phyloP scores from a whole-genome alignment of 352 stramenopile species.

The Globisporangium cystogenes region DNA sequence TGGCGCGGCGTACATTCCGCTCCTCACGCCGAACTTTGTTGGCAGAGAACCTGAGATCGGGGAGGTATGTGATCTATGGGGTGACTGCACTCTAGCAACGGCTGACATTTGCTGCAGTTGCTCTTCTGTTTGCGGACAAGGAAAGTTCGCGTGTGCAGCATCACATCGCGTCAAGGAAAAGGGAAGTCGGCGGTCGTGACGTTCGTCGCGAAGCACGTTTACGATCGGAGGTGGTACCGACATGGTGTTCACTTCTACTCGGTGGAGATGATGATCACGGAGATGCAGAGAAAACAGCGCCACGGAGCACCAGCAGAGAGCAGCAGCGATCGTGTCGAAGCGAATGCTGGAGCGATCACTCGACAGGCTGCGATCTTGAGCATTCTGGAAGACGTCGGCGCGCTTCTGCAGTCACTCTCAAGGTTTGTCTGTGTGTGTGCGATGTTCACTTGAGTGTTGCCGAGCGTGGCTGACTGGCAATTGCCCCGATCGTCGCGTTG shows the following conservation, averaged over 20 bases:
- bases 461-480: background rate
- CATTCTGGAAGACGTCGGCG: constrained; percentile 23
- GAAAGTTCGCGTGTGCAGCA: constrained; percentile 41
- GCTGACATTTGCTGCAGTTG: constrained; percentile 15
- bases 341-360: background rate
- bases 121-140: constrained; percentile 19
- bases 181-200: constrained; percentile 62
- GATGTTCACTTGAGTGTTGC: background rate
- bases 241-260: constrained; percentile 55
- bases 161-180: constrained; percentile 36
- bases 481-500: background rate
- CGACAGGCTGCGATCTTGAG: constrained; percentile 13
- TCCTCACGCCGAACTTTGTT: constrained; percentile 49
- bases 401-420: constrained; percentile 24
- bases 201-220: constrained; percentile 41
- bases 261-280: constrained; percentile 29
- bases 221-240: constrained; percentile 33
- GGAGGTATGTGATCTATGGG: too few species aligned
- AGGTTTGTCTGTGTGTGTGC: constrained; percentile 18
- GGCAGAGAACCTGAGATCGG: constrained; percentile 36
- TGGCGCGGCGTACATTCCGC: constrained; percentile 45
- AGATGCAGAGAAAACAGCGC: constrained; percentile 16
- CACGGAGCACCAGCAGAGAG: background rate
- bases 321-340: background rate
- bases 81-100: background rate